Conservation (phyloP, 2,329 filamentous ascomycete species). For the Rhexocercosporidium sp. region DNA sequence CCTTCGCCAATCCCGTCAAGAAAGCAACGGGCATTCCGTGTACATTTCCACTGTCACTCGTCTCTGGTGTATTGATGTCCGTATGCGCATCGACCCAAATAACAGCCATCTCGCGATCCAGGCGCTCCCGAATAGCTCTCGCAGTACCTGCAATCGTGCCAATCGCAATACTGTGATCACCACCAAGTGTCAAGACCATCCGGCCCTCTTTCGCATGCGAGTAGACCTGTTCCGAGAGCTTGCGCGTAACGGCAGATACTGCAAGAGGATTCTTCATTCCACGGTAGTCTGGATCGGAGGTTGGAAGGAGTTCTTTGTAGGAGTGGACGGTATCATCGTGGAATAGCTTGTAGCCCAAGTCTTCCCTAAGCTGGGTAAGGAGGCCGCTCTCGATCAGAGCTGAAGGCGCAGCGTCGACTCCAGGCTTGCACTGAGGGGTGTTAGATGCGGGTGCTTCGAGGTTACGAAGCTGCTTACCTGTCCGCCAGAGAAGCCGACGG, state of each 20-base stretch:
- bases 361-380: conserved; percentile 79
- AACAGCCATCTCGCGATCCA: conserved; percentile 84
- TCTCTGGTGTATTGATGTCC: conserved; percentile 97
- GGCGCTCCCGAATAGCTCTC: conserved; percentile 82
- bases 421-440: conserved; percentile 74
- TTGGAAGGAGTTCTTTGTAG: conserved; percentile 77
- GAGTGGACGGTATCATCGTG: conserved; percentile 83
- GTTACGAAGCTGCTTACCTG: conserved; percentile 65
- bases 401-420: conserved; percentile 88
- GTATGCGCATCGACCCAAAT: conserved; percentile 99
- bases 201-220: conserved; percentile 81
- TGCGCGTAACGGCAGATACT: conserved; percentile 83
- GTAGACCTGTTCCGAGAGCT: conserved; percentile 85
- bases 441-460: conserved; percentile 23
- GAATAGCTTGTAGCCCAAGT: conserved; percentile 87
- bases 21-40: conserved; percentile 98
- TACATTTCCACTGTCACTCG: conserved; percentile 87
- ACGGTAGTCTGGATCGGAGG: conserved; percentile 76
- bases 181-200: conserved; percentile 90
- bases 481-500: conserved; percentile 94
- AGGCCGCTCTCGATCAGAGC: conserved; percentile 90
- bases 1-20: conserved; percentile 80
- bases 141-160: conserved; percentile 89
- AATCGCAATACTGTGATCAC: conserved; percentile 96
- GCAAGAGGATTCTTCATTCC: conserved; percentile 93